Evolutionary conservation across 164 flowering plant genomes (phyloP), one percentile per base, ranked within the genome.

Genomic region (Warburgia ugandensis): DNA sequence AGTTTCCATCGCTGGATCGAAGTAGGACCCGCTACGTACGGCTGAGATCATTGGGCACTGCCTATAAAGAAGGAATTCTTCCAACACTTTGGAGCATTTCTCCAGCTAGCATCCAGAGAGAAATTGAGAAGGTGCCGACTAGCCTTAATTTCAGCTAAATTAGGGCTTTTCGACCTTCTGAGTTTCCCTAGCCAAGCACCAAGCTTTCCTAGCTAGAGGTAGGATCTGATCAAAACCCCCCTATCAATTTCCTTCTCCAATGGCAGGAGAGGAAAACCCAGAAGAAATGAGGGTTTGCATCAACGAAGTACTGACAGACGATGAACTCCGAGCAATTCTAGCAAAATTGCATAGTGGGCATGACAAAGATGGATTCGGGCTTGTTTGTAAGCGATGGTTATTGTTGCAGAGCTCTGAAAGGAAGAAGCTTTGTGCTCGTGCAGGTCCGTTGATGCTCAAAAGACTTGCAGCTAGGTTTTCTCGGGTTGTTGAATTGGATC

Each of bases 321-420:
- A 94, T 60, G 94, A 84, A 66, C 82, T 94, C 4, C 74, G 86
- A 38, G 62, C 70, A 45, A 69, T 94, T 5, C 72, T 88, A 29
- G 62, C 74, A 5, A 78, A 65, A 70, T 54, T 94, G 31, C 69
- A 67, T 16, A 47, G 45, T 43, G 75, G 80, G n/a, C 68, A 74
- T 64, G 99, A 86, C 65, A 88, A 76, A 67, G 92, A 84, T 27
- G 64, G 48, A 0, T 94, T 88, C 49, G 87, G 90, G 0, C 64
- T 94, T 38, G 99, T 88, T 3, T 94, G 99, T 70, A 88, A 84
- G 74, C 55, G 90, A 56, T 94, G 99, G 99, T 68, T 92, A 33
- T 54, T 42, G 31, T 45, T 92, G 54, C 97, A 88, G 77, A 92
- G 97, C 76, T 67, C 86, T 12, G 87, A 86, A 55, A 63, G 94